Conservation (phyloP, 805 yeast species). For the Sugiyamaella floridensis region DNA sequence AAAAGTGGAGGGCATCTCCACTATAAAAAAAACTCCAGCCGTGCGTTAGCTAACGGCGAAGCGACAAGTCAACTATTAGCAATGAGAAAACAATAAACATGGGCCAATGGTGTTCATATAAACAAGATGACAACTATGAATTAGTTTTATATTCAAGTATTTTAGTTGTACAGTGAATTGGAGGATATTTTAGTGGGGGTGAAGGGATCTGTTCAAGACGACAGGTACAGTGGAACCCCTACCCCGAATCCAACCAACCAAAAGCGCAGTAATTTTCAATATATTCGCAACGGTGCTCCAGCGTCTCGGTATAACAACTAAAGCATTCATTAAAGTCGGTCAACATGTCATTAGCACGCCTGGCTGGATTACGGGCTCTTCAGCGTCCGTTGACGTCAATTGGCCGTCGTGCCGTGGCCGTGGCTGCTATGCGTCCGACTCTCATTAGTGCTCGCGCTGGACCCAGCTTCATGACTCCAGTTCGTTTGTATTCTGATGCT, state of each 20-base stretch:
- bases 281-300: not conserved
- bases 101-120: no score
- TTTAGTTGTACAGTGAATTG: no score
- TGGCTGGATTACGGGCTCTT: not conserved
- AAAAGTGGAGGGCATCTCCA: not conserved
- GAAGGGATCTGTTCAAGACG: no score
- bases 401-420: conserved; percentile 1
- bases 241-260: conserved; percentile 1
- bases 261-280: conserved; percentile 3
- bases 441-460: not conserved
- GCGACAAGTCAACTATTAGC: not conserved
- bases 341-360: conserved; percentile 2
- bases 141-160: no score
- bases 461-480: not conserved
- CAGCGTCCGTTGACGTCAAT: not conserved
- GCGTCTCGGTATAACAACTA: not conserved
- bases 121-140: no score
- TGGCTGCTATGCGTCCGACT: not conserved
- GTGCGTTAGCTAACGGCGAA: not conserved
- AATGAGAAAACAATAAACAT: not conserved
- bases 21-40: not conserved
- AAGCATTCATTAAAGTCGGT: not conserved
- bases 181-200: no score
- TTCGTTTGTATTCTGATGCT: conserved; percentile 45
- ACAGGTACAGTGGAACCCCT: not conserved